Base-by-base conservation (phyloP, 2,329 filamentous ascomycete species). In the Curvularia hawaiiensis region DNA sequence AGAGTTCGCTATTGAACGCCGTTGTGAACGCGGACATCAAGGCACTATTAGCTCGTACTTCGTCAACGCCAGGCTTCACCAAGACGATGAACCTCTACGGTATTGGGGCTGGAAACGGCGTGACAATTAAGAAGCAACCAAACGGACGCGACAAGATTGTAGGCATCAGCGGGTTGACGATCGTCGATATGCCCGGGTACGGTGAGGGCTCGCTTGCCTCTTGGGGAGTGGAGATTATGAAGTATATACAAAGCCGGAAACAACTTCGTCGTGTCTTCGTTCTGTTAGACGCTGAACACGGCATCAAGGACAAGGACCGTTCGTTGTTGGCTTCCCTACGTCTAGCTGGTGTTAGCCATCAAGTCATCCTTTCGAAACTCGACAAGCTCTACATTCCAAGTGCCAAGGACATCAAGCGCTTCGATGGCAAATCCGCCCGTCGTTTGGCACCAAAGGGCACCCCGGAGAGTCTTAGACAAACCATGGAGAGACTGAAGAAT, bases 181-280 rank as follows among this genome's bases (percentile, higher is more conserved):
- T 91, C 33, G 79, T 91, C 20, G 88, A 91, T 72, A 89, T 89
- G 83, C 89, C 88, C 1, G 88, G 88, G 0, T 91, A 91, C 68
- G 88, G 88, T 4, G 82, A 84, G 55, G 87, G 83, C 1, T 86
- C 84, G 67, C 76, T 82, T 33, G 73, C 79, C 9, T 83, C 85
- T 65, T 90, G 88, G 87, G 88, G 88, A 0, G 69, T 74, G 24
- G 85, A 90, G 72, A 88, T 90, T 58, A 79, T 90, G 78, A 90
- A 89, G 71, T 90, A 89, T 75, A 72, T 91, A 31, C 78, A 80
- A 61, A 79, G 80, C 43, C 80, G 88, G 60, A 86, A 83, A 67
- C 85, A 90, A 77, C 78, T 89, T 43, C 79, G 85, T 10, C 77
- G 86, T 52, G 84, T 84, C 0, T 91, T 89, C 66, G 74, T 91